These are phyloP conservation scores for Phialocephala sp. DNA, from an alignment of 2,329 filamentous ascomycete genomes.

Conservation along the genomic window DNA sequence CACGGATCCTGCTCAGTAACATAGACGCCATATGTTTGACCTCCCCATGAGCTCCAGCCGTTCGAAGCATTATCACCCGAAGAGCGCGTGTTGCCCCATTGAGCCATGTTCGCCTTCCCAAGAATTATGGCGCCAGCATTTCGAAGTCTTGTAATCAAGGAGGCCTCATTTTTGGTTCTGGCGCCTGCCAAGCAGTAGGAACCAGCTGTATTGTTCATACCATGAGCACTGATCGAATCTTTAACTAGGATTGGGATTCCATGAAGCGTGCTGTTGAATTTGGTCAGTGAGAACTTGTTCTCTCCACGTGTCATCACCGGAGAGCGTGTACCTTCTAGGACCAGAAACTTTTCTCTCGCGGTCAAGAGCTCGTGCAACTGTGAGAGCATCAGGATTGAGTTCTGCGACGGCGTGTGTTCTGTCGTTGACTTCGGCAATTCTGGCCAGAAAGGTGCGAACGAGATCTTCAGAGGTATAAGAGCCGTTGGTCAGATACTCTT, in stretches of 20 bases:
- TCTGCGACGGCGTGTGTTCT: no score
- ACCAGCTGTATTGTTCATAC: conserved; percentile 57
- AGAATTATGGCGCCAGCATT: conserved; percentile 36
- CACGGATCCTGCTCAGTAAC: conserved; percentile 64
- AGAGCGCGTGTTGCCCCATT: conserved; percentile 63
- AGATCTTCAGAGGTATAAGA: no score
- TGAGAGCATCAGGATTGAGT: no score
- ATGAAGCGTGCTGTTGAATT: no score
- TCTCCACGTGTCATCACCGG: no score
- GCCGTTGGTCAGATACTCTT: no score
- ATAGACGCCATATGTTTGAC: conserved; percentile 67
- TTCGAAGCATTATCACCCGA: conserved; percentile 59
- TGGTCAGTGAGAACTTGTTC: no score
- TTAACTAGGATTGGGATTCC: conserved; percentile 66
- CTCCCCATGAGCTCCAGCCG: conserved; percentile 70
- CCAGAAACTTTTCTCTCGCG: no score
- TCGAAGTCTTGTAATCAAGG: conserved; percentile 34
- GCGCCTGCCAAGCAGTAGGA: conserved; percentile 25
- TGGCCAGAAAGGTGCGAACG: no score
- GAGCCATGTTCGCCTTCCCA: conserved; percentile 53
- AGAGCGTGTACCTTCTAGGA: no score
- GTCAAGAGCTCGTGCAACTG: no score
- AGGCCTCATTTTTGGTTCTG: conserved; percentile 33
- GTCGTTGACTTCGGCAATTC: no score
- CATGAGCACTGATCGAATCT: conserved; percentile 61